Base-by-base conservation (phyloP, 2,329 filamentous ascomycete species). In the Bipolaris bicolor region DNA sequence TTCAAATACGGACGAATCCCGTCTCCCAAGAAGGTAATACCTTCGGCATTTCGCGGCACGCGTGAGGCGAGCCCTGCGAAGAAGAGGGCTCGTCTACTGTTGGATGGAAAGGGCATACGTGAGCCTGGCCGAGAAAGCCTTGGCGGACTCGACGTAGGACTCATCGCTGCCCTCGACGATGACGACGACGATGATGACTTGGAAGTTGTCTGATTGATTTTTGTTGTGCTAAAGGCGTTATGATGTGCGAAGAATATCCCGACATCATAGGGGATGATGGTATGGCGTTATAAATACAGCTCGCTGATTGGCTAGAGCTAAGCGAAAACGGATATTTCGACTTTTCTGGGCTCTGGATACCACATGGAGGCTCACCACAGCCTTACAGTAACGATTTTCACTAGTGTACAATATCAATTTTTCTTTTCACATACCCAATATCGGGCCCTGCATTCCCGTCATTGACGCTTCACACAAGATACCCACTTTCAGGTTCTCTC, bases 41-140 rank as follows among this genome's bases (percentile, higher is more conserved):
- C 50, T 11, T 67, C 65, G 40, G 68, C 68, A 15, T 55, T 66
- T 47, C 65, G 64, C 69, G 68, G 74, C 37, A 61, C 71, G 11
- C 54, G 69, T 61, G 64, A 70, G 60, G 52, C 65, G 1, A 79
- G 76, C 61, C 71, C 80, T 55, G 73, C 69, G 37, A 82, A 81
- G 75, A 82, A 82, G 69, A 78, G 74, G 58, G 80, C 81, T n/a
- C 69, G 81, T 18, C 77, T 82, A 13, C 66, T 80, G 44, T 66
- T 82, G n/a, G 76, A 74, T 7, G 77, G 78, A 37, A 82, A 81
- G 62, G 81, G 81, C 4, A 80, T 83, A 40, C 71, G 81, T 29
- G 78, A 80, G 65, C 81, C 81, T 1, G 81, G 81, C 3, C 63
- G 81, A 41, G 81, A 83, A 46, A 81, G 79, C 61, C 61, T 78